These are phyloP conservation scores for Boletus pseudo-olivaceus DNA, from an alignment of 768 basidiomycete species.

Conservation along the genomic window DNA sequence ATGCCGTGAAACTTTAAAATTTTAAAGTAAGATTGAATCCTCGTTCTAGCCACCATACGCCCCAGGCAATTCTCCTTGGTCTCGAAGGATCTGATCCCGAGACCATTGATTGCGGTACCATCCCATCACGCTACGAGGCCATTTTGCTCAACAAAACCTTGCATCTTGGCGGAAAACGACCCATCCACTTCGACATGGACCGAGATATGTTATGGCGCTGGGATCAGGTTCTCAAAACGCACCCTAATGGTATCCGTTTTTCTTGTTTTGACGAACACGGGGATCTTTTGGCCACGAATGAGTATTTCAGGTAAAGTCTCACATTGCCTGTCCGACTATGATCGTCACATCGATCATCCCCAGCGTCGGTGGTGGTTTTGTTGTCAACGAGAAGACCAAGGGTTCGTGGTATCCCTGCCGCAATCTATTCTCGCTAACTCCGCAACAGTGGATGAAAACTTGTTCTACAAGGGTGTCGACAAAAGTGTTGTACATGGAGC, in stretches of 20 bases:
- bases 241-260: slow-evolving; percentile 94
- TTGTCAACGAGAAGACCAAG: slow-evolving; percentile 93
- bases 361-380: slow-evolving; percentile 90
- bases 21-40: neutral
- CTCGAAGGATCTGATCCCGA: slow-evolving; percentile 91
- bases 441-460: slow-evolving; percentile 76
- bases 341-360: neutral
- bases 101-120: slow-evolving; percentile 85
- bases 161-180: slow-evolving; percentile 65
- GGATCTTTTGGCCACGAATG: slow-evolving; percentile 86
- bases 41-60: slow-evolving; percentile 69
- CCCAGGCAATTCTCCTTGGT: slow-evolving; percentile 81
- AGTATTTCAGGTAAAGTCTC: slow-evolving; percentile 69
- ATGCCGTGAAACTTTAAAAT: slow-evolving; percentile 18
- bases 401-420: slow-evolving; percentile 37
- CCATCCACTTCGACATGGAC: slow-evolving; percentile 84
- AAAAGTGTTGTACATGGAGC: slow-evolving; percentile 78
- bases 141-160: slow-evolving; percentile 67
- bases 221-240: slow-evolving; percentile 85
- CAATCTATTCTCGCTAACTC: slow-evolving; percentile 1
- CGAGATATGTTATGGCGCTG: slow-evolving; percentile 91
- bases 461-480: slow-evolving; percentile 91
- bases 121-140: slow-evolving; percentile 67
- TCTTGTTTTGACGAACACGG: slow-evolving; percentile 80
- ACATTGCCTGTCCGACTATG: neutral